phyloP scores from a whole-genome alignment of 2,329 filamentous ascomycete genomes.

The Zopfia rhizophila region DNA sequence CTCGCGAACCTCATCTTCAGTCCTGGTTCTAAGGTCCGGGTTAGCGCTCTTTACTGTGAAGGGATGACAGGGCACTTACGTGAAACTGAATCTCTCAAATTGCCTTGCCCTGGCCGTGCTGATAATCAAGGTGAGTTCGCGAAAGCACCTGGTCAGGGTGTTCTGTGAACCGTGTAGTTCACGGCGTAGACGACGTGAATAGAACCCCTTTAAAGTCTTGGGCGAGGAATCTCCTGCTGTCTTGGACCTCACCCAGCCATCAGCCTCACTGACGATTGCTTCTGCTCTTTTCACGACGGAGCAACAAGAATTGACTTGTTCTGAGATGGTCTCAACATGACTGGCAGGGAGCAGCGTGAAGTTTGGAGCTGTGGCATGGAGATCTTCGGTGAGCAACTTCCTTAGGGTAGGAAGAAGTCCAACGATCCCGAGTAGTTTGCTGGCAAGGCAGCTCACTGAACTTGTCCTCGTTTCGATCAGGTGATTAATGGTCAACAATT shows the following conservation, averaged over 20 bases:
- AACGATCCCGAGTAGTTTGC: constrained; percentile 12
- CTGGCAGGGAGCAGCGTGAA: background rate
- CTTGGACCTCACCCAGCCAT: no score
- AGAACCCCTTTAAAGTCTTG: no score
- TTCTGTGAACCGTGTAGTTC: background rate
- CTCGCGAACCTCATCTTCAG: constrained; percentile 9
- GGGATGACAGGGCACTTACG: constrained; percentile 9
- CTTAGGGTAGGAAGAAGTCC: constrained; percentile 8
- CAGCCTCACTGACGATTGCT: background rate
- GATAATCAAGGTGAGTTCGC: constrained; percentile 1
- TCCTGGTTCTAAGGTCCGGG: background rate
- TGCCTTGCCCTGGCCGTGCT: constrained; percentile 5
- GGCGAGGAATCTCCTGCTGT: no score
- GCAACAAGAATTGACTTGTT: background rate
- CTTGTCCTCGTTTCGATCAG: background rate
- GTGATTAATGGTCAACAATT: constrained; percentile 21
- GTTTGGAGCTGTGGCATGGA: background rate
- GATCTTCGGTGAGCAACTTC: background rate
- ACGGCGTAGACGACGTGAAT: background rate
- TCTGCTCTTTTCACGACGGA: constrained; percentile 1
- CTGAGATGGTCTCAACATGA: constrained; percentile 5
- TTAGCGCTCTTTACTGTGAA: background rate
- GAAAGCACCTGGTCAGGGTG: constrained; percentile 3
- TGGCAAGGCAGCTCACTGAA: background rate
- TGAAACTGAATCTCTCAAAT: constrained; percentile 1